A percentile compares a stretch with the other conserved stretches of the same genome.
Conservation (phyloP, 192 early-diverging fungal species). For the Gryganskiella cystojenkinii region DNA sequence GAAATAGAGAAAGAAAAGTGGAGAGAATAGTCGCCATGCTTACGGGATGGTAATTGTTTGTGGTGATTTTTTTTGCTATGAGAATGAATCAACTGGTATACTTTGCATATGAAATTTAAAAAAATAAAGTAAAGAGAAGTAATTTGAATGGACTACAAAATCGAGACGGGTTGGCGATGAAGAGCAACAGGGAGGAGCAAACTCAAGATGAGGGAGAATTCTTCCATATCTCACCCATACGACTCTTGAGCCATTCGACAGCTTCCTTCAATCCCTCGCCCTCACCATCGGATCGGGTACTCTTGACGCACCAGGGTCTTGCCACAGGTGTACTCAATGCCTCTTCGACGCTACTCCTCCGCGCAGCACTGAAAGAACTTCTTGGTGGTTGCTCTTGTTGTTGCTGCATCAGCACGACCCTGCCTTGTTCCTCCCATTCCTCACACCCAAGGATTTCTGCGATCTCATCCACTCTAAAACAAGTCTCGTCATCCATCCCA, state of each 20-base stretch:
- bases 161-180: too few relatives aligned
- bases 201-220: background rate
- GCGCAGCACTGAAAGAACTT: background rate
- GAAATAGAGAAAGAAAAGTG: too few relatives aligned
- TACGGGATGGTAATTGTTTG: too few relatives aligned
- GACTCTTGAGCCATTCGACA: constrained; percentile 50
- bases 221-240: constrained; percentile 53
- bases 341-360: background rate
- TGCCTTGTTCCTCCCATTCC: constrained; percentile 33
- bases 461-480: constrained; percentile 48
- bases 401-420: background rate
- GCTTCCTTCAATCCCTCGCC: constrained; percentile 44
- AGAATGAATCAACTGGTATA: too few relatives aligned
- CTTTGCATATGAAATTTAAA: too few relatives aligned
- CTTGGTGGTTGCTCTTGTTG: background rate
- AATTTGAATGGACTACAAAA: too few relatives aligned
- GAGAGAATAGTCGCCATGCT: too few relatives aligned
- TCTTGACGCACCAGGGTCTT: constrained; percentile 49
- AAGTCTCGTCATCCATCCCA: constrained; percentile 35
- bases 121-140: too few relatives aligned
- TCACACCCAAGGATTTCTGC: constrained; percentile 50
- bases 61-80: too few relatives aligned
- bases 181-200: background rate
- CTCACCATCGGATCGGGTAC: constrained; percentile 40
- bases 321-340: background rate